Evolutionary conservation across 2,329 filamentous ascomycete species (phyloP), one percentile per base, ranked within the genome.

Genomic region (Sporothrix brasiliensis): DNA sequence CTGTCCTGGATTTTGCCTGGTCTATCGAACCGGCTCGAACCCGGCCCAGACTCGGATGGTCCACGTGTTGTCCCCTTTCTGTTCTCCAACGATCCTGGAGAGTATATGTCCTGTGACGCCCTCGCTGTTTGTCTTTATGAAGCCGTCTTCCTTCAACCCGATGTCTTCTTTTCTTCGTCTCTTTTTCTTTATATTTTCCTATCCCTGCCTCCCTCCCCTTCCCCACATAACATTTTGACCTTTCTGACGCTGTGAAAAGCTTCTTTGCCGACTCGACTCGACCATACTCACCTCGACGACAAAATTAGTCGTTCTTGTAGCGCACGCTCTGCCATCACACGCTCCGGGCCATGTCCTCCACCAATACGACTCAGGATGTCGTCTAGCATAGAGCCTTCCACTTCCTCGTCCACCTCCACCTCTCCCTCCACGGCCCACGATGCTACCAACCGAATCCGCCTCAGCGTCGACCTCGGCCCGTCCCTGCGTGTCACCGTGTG

Each of bases 261-360:
- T 41, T 5, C 34, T 61, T 61, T 39, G 58, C 58, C 27, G 34
- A 13, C 13, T 14, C 44, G 4, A 16, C 13, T 14, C 41, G 47
- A 71, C n/a, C 76, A 77, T 41, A 49, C 24, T 13, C 52, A 16
- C 21, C 50, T 53, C 21, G 19, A 53, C 9, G 50, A 53, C 50
- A 9, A 53, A 9, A 27, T 11, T 3, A 53, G 21, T 53, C 50
- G 27, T 4, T 34, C 2, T 34, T 34, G 6, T 9, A 34, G 2
- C 4, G n/a, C n/a, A n/a, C n/a, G n/a, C n/a, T n/a, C n/a, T n/a
- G 6, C 30, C 9, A 24, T 13, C 50, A 53, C 50, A 24, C 24
- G 4, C 24, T n/a, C 30, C 39, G 54, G 27, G 54, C 54, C 54
- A 58, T 58, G 54, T 5, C 54, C 30, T 34, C 14, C 54, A 7